phyloP scores from a whole-genome alignment of 768 basidiomycete species.

The Tulasnella sp. region DNA sequence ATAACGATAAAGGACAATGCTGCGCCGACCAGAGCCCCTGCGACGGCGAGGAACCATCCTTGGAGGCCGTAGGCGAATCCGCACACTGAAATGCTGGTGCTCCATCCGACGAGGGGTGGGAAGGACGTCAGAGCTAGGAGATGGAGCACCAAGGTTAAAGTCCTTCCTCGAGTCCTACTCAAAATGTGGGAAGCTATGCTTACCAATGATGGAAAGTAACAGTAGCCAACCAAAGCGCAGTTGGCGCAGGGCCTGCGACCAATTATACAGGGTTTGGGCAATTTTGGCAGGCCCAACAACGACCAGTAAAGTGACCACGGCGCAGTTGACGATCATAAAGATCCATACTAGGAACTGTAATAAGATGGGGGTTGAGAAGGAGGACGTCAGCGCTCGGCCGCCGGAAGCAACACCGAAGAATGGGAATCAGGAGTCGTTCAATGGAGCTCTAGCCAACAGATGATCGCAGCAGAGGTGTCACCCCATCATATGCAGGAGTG shows the following conservation, averaged over 20 bases:
- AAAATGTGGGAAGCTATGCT: constrained; percentile 25
- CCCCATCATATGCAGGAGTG: background rate
- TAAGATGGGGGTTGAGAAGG: background rate
- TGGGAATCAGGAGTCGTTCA: background rate
- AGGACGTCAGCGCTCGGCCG: background rate
- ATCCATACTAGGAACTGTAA: constrained; percentile 52
- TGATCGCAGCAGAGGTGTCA: background rate
- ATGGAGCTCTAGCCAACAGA: background rate
- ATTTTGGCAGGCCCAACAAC: constrained; percentile 57
- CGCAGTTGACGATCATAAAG: constrained; percentile 48
- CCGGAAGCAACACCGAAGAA: background rate
- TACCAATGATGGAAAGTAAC: constrained; percentile 47
- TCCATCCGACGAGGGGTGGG: constrained; percentile 60
- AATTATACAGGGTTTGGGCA: constrained; percentile 62
- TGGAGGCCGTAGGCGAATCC: constrained; percentile 80
- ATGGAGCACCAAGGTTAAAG: background rate
- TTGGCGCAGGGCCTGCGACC: constrained; percentile 52
- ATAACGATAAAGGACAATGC: constrained; percentile 53
- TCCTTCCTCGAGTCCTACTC: background rate
- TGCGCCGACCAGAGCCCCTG: constrained; percentile 56
- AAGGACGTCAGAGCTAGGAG: constrained; percentile 32
- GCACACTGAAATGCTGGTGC: constrained; percentile 55
- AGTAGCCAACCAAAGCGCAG: constrained; percentile 56
- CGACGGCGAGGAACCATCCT: constrained; percentile 59
- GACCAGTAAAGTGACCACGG: constrained; percentile 36